Evolutionary conservation across 768 basidiomycete species (phyloP), one percentile per base, ranked within the genome.

Genomic region (Lactarius sp.): DNA sequence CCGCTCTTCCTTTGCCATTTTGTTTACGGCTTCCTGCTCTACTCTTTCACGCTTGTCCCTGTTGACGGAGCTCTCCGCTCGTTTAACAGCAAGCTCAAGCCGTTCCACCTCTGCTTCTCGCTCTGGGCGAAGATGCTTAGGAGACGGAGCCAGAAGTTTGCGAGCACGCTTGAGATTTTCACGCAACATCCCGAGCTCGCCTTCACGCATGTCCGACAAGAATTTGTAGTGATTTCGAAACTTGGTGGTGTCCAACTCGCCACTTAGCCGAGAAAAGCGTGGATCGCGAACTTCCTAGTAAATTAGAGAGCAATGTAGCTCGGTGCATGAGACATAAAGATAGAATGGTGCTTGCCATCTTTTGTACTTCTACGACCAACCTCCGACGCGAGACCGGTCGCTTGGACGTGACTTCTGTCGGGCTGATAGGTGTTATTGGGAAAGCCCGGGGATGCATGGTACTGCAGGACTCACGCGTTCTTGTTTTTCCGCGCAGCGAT

Each of bases 331-430:
- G 37, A 27, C 10, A 46, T 12, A 18, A n/a, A 49, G 6, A 27
- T 3, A 4, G 33, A 12, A 49, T 34, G 5, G 9, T 33, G 72
- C 88, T 61, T 70, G 91, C 93, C 49, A 80, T 71, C 65, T 85
- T 82, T 44, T 82, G 79, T 14, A 83, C 79, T 67, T 93, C 88
- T 4, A 94, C 81, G 0, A 90, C 86, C 10, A 77, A 78, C 61
- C 92, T 77, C 58, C 80, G 80, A 22, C 94, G 83, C 6, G 87
- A 83, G 16, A 95, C 90, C 1, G 91, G 92, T 69, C 81, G 83
- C 73, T 94, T 97, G 0, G 94, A 92, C 16, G 89, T 87, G 57
- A 91, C 78, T 68, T 93, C 92, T 37, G 77, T 80, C 1, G 94
- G 94, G 1, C 94, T 95, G 64, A 31, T 44, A 56, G 34, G 51